Percentiles rank a stretch among this genome's conserved stretches.
Conservation (phyloP, 495 filamentous ascomycete species). For the Daldinia decipiens region DNA sequence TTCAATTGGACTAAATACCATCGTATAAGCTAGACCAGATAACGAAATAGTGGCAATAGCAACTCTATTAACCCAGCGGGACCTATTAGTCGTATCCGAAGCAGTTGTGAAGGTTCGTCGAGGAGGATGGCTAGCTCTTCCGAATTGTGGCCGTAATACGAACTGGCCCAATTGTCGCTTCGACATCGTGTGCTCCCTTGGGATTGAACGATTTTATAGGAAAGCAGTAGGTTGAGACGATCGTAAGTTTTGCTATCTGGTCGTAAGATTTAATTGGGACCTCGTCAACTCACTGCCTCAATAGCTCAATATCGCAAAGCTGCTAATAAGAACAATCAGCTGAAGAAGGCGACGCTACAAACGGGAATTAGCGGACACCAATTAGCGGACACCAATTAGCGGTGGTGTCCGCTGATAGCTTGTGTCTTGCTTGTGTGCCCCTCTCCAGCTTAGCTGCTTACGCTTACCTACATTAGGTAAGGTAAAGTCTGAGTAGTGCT, state of each 20-base stretch:
- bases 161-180: constrained; percentile 40
- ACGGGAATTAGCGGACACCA: constrained; percentile 4
- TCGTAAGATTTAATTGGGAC: constrained; percentile 47
- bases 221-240: constrained; percentile 4
- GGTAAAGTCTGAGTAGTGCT: no score
- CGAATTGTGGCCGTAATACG: constrained; percentile 36
- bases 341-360: background rate
- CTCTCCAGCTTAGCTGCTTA: background rate
- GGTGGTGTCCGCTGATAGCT: background rate
- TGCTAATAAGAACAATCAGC: background rate
- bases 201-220: constrained; percentile 24
- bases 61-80: constrained; percentile 38
- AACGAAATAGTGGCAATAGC: constrained; percentile 35
- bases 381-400: no score
- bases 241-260: constrained; percentile 35
- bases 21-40: constrained; percentile 40
- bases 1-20: constrained; percentile 34
- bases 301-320: constrained; percentile 22
- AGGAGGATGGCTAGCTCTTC: constrained; percentile 27
- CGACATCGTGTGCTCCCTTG: constrained; percentile 38
- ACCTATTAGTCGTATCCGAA: constrained; percentile 31
- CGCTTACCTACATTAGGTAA: no score
- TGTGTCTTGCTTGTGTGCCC: constrained; percentile 5
- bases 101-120: constrained; percentile 41
- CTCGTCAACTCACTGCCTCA: constrained; percentile 18